Evolutionary conservation across 805 yeast genomes (phyloP).

Genomic region (Scheffersomyces coipomensis): DNA sequence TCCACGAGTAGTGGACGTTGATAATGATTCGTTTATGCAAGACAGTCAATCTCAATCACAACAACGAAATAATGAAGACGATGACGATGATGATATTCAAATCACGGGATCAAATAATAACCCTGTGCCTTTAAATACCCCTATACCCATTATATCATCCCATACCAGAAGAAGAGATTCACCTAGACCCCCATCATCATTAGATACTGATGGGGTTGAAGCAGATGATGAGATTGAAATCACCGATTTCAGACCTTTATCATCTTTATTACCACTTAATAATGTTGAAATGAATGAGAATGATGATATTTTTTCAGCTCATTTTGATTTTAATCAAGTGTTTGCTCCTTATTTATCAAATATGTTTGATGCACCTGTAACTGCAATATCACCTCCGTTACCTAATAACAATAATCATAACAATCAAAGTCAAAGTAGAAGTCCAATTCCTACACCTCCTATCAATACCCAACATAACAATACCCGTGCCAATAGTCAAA

Average conservation of each 20-base stretch:
- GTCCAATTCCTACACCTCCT: too few relatives aligned
- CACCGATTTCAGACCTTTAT: constrained; percentile 19
- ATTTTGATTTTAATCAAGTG: too few relatives aligned
- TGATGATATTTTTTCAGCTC: too few relatives aligned
- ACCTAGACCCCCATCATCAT: background rate
- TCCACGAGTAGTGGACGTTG: constrained; percentile 6
- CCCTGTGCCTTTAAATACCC: background rate
- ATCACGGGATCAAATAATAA: constrained; percentile 8
- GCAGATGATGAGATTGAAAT: constrained; percentile 19
- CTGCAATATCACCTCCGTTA: too few relatives aligned
- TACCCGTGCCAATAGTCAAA: too few relatives aligned
- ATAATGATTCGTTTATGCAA: constrained; percentile 1
- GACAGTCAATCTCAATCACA: background rate
- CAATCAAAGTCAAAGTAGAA: too few relatives aligned
- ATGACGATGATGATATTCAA: constrained; percentile 17
- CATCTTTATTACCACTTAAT: constrained; percentile 5
- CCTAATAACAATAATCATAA: too few relatives aligned
- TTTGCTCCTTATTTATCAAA: too few relatives aligned
- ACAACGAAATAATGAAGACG: constrained; percentile 10
- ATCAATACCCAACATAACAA: too few relatives aligned
- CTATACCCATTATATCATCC: background rate
- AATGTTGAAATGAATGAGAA: too few relatives aligned
- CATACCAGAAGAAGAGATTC: background rate
- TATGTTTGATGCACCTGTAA: too few relatives aligned
- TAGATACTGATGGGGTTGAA: constrained; percentile 7